Percentiles rank a stretch among this genome's conserved stretches.
phyloP scores from a whole-genome alignment of 441 rosid species.

The Corymbia calophylla region DNA sequence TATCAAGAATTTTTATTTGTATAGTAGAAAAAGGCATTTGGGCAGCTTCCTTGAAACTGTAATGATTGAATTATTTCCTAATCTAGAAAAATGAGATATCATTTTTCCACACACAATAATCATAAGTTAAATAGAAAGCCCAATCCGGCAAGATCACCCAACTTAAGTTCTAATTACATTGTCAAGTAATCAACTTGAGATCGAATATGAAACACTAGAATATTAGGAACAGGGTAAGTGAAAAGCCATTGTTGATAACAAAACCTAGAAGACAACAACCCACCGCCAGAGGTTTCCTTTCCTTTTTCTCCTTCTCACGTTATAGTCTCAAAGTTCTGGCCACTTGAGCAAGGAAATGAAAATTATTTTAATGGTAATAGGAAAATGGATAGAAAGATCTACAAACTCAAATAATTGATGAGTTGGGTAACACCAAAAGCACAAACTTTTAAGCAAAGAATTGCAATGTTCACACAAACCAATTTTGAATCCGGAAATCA shows the following conservation, averaged over 20 bases:
- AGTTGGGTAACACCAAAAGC: too few species aligned
- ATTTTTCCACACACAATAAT: not conserved
- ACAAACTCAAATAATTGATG: too few species aligned
- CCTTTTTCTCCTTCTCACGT: not conserved
- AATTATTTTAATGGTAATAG: not conserved
- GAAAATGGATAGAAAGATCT: not conserved
- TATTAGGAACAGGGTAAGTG: not conserved
- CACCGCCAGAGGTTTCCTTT: not conserved
- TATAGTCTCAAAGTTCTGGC: not conserved
- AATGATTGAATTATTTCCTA: too few species aligned
- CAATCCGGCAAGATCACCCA: not conserved
- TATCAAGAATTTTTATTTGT: too few species aligned
- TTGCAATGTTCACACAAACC: too few species aligned
- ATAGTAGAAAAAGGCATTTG: conserved; percentile 60
- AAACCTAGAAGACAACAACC: not conserved
- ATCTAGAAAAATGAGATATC: not conserved
- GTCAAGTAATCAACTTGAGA: not conserved
- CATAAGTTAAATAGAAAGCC: not conserved
- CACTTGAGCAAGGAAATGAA: not conserved
- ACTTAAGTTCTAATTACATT: not conserved
- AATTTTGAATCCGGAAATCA: too few species aligned
- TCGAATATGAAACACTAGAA: too few species aligned
- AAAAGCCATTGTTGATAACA: not conserved
- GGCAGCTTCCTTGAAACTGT: conserved; percentile 76
- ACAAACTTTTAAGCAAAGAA: too few species aligned